phyloP scores from a whole-genome alignment of 805 yeast genomes.

The Saccharomycopsis malanga region DNA sequence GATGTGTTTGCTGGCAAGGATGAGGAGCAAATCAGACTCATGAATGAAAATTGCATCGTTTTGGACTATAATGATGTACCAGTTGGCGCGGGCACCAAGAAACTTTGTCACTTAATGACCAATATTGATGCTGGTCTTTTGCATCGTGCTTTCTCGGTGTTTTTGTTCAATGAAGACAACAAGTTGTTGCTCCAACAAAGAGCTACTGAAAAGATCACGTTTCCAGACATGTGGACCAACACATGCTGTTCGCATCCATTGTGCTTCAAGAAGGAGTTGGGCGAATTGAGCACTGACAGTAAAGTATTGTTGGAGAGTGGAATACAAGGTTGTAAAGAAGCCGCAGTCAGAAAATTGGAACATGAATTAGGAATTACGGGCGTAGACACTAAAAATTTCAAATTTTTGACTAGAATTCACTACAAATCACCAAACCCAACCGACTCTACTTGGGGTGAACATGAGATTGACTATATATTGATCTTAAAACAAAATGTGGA shows the following conservation, averaged over 20 bases:
- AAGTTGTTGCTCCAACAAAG: constrained; percentile 86
- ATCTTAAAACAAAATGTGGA: constrained; percentile 45
- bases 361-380: constrained; percentile 88
- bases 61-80: constrained; percentile 82
- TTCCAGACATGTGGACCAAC: constrained; percentile 96
- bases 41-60: constrained; percentile 96
- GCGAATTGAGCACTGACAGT: constrained; percentile 35
- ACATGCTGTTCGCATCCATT: constrained; percentile 98
- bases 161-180: constrained; percentile 71
- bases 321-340: constrained; percentile 70
- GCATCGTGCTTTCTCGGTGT: constrained; percentile 96
- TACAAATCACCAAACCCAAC: constrained; percentile 78
- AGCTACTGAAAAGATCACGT: constrained; percentile 93
- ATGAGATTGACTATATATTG: constrained; percentile 91
- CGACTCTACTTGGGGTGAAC: constrained; percentile 90
- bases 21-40: constrained; percentile 85
- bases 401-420: constrained; percentile 88
- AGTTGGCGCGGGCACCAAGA: constrained; percentile 90
- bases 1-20: constrained; percentile 79
- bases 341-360: constrained; percentile 86
- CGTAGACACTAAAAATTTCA: constrained; percentile 58
- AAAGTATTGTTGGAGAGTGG: constrained; percentile 41
- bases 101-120: constrained; percentile 79
- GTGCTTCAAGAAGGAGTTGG: constrained; percentile 75
- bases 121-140: constrained; percentile 81